Base-by-base conservation (phyloP, 139 green algal genomes). In the Ulvella scutata region DNA sequence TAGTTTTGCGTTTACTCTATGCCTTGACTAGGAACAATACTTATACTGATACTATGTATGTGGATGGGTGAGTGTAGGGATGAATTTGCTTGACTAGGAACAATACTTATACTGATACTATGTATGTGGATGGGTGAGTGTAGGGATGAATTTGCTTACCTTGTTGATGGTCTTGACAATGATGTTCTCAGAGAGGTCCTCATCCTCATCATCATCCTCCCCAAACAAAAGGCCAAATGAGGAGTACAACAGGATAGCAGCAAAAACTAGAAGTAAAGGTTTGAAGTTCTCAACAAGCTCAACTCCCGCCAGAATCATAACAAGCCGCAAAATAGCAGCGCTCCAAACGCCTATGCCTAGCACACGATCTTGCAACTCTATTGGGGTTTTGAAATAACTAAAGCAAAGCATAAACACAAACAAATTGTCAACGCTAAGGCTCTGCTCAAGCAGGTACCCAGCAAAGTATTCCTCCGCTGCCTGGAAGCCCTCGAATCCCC, bases 391-490 rank as follows among this genome's bases (percentile, higher is more conserved):
- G 79, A 96, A 92, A 78, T 93, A 95, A n/a, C 86, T 86, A 81
- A 99, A 99, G 1, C 98, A 87, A 9, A 99, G 88, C 29, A 98
- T 85, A 74, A 99, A 99, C 10, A 99, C 94, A 84, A 99, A 97
- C 33, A 99, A 83, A 77, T 99, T 99, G 87, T 99, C 94, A 3
- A 98, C 89, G 3, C 85, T 93, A 34, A 99, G 79, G 35, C 77
- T 91, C 84, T 99, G 94, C 83, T 99, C 94, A 79, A 99, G 79
- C 26, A 99, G 78, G 80, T 99, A 99, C 0, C 94, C 94, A 23
- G 92, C 91, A 81, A 96, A 97, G 73, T 89, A 97, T 44, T 89
- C 51, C 17, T 67, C 51, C 17, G 51, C 51, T 31, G 51, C 51
- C 33, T n/a, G 31, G 51, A 67, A 67, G 51, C 51, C 51, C 33